A percentile compares a stretch with the other conserved stretches of the same genome.
These are phyloP conservation scores for Pseudocercospora musae DNA, from an alignment of 2,329 filamentous ascomycete genomes.

Conservation along the genomic window DNA sequence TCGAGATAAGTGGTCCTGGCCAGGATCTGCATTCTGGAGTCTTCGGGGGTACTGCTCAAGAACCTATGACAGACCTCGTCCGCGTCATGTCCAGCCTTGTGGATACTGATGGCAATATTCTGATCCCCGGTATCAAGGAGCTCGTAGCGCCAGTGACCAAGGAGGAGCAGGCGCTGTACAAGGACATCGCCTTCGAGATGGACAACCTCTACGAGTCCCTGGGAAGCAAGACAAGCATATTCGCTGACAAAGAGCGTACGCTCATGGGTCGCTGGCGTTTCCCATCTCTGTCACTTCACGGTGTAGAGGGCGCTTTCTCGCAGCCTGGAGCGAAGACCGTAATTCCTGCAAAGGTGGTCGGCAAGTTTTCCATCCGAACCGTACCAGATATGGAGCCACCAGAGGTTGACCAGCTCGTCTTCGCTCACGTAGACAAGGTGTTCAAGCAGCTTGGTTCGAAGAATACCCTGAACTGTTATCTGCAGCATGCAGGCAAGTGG, in stretches of 20 bases:
- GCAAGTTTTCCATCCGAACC: constrained; percentile 97
- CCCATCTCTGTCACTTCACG: constrained; percentile 90
- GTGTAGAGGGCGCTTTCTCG: constrained; percentile 91
- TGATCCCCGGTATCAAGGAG: constrained; percentile 89
- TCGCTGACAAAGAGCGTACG: constrained; percentile 82
- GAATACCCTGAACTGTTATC: constrained; percentile 78
- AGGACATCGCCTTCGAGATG: constrained; percentile 91
- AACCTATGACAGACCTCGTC: constrained; percentile 96
- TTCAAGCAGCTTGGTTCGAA: constrained; percentile 88
- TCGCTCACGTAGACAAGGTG: constrained; percentile 75
- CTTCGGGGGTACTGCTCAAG: constrained; percentile 92
- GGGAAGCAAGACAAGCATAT: constrained; percentile 83
- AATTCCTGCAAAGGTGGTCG: constrained; percentile 94
- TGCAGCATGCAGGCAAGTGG: constrained; percentile 92
- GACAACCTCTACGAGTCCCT: constrained; percentile 89
- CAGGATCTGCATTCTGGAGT: constrained; percentile 96
- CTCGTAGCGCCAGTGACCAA: constrained; percentile 85
- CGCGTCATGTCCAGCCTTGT: constrained; percentile 79
- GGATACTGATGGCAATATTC: constrained; percentile 85
- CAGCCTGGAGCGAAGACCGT: constrained; percentile 95
- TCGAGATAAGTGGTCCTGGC: constrained; percentile 85
- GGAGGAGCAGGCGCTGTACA: constrained; percentile 85
- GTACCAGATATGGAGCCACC: constrained; percentile 97
- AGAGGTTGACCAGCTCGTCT: constrained; percentile 80
- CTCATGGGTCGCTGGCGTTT: constrained; percentile 96